Conservation (phyloP, 495 filamentous ascomycete genomes). For the Acidomyces sp. region DNA sequence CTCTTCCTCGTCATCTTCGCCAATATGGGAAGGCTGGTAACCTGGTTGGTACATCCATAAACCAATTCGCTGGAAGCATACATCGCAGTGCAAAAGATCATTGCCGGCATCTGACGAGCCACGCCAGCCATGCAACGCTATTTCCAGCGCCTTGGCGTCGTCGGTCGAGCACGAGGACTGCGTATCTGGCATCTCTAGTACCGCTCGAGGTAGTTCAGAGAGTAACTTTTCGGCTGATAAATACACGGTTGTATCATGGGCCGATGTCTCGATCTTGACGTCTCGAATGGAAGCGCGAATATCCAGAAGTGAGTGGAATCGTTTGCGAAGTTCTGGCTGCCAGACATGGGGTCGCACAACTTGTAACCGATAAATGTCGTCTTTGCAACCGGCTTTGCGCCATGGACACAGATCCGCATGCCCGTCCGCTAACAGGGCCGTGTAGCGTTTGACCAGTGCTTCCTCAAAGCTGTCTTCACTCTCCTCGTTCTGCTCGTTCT, state of each 20-base stretch:
- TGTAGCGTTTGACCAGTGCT: conserved; percentile 65
- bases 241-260: background rate
- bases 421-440: conserved; percentile 52
- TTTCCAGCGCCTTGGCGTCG: conserved; percentile 45
- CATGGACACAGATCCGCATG: conserved; percentile 81
- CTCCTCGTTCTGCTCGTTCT: conserved; percentile 5
- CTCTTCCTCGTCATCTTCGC: conserved; percentile 19
- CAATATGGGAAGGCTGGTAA: conserved; percentile 1
- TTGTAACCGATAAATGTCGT: conserved; percentile 31
- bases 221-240: conserved; percentile 1
- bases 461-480: conserved; percentile 31
- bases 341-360: conserved; percentile 23
- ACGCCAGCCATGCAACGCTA: conserved; percentile 82
- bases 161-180: background rate
- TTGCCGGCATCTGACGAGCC: conserved; percentile 49
- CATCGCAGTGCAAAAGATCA: conserved; percentile 59
- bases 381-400: conserved; percentile 69
- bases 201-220: conserved; percentile 5
- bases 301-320: conserved; percentile 19
- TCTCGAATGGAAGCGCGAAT: conserved; percentile 18
- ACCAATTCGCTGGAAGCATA: conserved; percentile 78
- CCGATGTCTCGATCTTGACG: conserved; percentile 1
- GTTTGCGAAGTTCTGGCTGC: conserved; percentile 22
- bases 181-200: background rate
- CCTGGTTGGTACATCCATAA: conserved; percentile 75